phyloP scores from a whole-genome alignment of 78 protist genomes.

The Trichosphaerium sp. region DNA sequence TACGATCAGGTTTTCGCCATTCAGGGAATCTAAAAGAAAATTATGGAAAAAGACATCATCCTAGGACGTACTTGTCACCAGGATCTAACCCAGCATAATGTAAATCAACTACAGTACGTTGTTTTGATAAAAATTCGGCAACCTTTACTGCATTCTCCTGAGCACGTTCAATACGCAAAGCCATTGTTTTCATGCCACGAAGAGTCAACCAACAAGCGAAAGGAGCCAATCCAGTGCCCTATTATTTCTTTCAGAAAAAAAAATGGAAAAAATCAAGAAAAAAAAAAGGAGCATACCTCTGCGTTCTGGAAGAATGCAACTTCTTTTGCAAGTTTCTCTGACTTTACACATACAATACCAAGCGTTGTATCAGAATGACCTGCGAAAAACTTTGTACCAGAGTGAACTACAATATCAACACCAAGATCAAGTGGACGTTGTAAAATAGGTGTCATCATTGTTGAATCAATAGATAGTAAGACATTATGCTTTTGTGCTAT shows the following conservation, averaged over 20 bases:
- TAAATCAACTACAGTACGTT: too few species aligned
- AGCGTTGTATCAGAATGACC: conserved; percentile 50
- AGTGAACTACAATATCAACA: conserved; percentile 52
- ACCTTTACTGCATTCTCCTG: conserved; percentile 7
- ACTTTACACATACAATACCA: conserved; percentile 7
- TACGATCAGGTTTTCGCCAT: too few species aligned
- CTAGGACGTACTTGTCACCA: too few species aligned
- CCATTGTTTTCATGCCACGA: conserved; percentile 43
- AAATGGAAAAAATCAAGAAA: background rate
- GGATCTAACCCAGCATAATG: too few species aligned
- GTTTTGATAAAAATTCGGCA: conserved; percentile 26
- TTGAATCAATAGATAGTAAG: conserved; percentile 14
- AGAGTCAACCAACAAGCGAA: conserved; percentile 32
- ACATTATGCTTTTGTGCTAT: background rate
- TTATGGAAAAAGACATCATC: too few species aligned
- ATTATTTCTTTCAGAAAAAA: conserved; percentile 1
- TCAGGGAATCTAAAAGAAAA: too few species aligned
- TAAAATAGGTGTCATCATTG: conserved; percentile 40
- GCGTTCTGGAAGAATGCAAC: background rate
- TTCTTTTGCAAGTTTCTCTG: conserved; percentile 11
- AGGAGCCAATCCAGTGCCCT: conserved; percentile 14
- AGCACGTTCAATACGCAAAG: conserved; percentile 20
- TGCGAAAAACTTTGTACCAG: conserved; percentile 50
- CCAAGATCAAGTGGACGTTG: conserved; percentile 50
- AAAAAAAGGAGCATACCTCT: conserved; percentile 1